A percentile compares a stretch with the other conserved stretches of the same genome.
Evolutionary conservation across 2,329 filamentous ascomycete species (phyloP).

Genomic region (Fusarium redolens): DNA sequence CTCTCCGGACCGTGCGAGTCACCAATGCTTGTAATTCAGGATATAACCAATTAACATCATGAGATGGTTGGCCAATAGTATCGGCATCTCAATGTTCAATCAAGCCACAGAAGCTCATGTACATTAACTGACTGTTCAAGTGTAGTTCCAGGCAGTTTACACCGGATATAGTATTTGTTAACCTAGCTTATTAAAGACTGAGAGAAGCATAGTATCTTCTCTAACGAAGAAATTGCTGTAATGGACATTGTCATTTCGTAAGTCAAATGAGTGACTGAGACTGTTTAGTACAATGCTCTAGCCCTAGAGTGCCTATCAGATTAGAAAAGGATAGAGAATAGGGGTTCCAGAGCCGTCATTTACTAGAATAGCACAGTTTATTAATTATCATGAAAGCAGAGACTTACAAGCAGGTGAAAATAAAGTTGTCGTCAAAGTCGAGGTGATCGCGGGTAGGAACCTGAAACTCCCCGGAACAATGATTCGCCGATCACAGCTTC

Average conservation of each 20-base stretch:
- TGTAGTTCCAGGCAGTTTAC: background rate
- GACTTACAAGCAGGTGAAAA: background rate
- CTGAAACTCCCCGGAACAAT: constrained; percentile 10
- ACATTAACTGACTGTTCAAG: background rate
- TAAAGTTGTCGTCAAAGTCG: background rate
- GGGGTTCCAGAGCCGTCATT: too few relatives aligned
- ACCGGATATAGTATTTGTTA: background rate
- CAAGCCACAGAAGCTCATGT: background rate
- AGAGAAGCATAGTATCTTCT: background rate
- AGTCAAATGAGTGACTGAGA: background rate
- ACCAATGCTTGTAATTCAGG: background rate
- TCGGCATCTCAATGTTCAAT: background rate
- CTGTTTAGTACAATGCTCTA: background rate
- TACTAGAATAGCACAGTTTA: background rate
- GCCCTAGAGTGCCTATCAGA: too few relatives aligned
- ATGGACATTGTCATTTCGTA: background rate
- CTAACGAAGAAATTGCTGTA: background rate
- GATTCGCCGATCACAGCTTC: constrained; percentile 26
- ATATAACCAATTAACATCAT: background rate
- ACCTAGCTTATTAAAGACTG: background rate
- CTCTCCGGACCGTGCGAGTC: background rate
- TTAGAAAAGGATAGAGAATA: too few relatives aligned
- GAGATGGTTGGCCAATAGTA: background rate
- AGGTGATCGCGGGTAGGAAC: background rate
- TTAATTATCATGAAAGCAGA: too few relatives aligned